Evolutionary conservation across 192 early-diverging fungal species (phyloP), one percentile per base, ranked within the genome.

Genomic region (Linnemannia exigua): DNA sequence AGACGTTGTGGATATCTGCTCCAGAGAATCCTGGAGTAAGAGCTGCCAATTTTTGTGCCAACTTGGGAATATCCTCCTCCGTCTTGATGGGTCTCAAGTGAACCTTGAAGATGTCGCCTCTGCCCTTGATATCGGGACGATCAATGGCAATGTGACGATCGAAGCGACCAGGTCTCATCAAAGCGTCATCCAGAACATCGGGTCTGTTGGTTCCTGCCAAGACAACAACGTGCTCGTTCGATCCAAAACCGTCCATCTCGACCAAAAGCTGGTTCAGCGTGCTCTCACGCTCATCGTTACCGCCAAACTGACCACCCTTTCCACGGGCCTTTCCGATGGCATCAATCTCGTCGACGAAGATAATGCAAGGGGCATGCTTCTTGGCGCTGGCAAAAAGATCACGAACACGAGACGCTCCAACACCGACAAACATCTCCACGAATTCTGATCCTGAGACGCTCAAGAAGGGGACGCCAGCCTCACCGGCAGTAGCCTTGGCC

Each of bases 391-490:
- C 94, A 91, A 99, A 99, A 80, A 99, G 84, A 84, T 99, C 99
- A 51, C 99, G 94, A 9, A 99, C 98, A 38, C 99, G 94, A 31
- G 92, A 93, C 19, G 92, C 96, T 47, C 99, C 99, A 28, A 99
- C 99, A 87, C 99, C 99, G n/a, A 99, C 99, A 97, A 99, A 99
- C 99, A 99, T 99, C 89, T 99, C 99, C 38, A 99, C 96, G 84
- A 99, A 99, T 89, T 99, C 99, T 5, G 98, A 99, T 25, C 99
- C 99, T 28, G 98, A 99, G 22, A 99, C 99, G 72, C 95, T 96
- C 44, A 99, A 90, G 87, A 99, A 99, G 19, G 99, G 98, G 2
- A 98, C 97, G 41, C 97, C 98, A 3, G 99, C 99, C 84, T 99
- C 99, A 37, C 99, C 99, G 1, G 99, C 99, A 7, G 99, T 99